These are phyloP conservation scores for Tolypocladium paradoxum DNA, from an alignment of 2,329 filamentous ascomycete species.

Conservation along the genomic window DNA sequence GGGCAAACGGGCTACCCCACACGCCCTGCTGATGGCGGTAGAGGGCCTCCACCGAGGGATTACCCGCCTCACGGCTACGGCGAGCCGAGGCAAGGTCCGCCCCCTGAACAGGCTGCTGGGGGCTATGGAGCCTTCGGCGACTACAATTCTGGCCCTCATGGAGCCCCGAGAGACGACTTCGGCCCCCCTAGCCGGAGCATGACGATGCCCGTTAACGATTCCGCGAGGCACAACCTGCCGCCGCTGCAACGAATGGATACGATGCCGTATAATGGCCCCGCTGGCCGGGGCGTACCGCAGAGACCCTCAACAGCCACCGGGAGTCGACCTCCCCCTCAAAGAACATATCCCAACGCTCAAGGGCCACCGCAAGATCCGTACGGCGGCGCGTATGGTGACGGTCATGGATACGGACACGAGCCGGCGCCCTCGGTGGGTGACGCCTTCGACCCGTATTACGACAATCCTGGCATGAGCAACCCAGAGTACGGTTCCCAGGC, in stretches of 20 bases:
- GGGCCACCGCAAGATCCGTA: conserved; percentile 24
- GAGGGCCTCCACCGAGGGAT: conserved; percentile 18
- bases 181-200: conserved; percentile 45
- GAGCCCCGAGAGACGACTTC: conserved; percentile 29
- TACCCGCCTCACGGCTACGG: conserved; percentile 20
- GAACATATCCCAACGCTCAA: conserved; percentile 33
- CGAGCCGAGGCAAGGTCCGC: conserved; percentile 14
- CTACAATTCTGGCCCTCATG: conserved; percentile 15
- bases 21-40: conserved; percentile 13
- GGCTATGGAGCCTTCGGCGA: conserved; percentile 17
- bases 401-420: conserved; percentile 22
- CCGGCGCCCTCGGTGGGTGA: conserved; percentile 33
- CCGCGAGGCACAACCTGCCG: conserved; percentile 26
- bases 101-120: conserved; percentile 13
- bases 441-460: conserved; percentile 46
- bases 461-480: conserved; percentile 21
- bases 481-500: conserved; percentile 11
- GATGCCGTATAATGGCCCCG: conserved; percentile 33
- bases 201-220: conserved; percentile 47
- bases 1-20: conserved; percentile 15
- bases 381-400: conserved; percentile 18
- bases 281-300: conserved; percentile 34
- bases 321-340: conserved; percentile 40
- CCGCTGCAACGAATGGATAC: conserved; percentile 29
- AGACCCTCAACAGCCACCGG: conserved; percentile 46